These are phyloP conservation scores for Sordaria brevicollis DNA, from an alignment of 495 filamentous ascomycete genomes.

Conservation along the genomic window DNA sequence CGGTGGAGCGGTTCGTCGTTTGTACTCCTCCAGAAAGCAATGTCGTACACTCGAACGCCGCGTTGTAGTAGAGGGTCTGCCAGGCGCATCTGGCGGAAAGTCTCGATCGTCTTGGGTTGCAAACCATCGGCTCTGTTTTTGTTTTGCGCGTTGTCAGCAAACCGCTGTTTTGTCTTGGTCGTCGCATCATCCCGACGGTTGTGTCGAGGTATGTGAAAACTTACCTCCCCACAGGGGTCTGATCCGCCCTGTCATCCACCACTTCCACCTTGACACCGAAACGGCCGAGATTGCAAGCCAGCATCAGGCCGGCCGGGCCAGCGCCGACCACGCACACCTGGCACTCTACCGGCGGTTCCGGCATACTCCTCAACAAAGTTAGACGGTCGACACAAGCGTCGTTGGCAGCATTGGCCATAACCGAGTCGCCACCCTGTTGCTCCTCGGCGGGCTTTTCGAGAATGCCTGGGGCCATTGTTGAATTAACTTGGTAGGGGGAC, in stretches of 20 bases:
- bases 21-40: constrained; percentile 61
- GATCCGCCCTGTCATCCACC: constrained; percentile 52
- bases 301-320: constrained; percentile 60
- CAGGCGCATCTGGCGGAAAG: constrained; percentile 51
- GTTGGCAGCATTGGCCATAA: constrained; percentile 11
- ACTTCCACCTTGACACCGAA: constrained; percentile 51
- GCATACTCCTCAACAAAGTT: constrained; percentile 26
- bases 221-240: constrained; percentile 49
- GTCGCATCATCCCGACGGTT: background rate
- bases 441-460: constrained; percentile 19
- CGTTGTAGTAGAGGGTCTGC: constrained; percentile 50
- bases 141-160: background rate
- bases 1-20: constrained; percentile 41
- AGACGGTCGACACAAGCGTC: constrained; percentile 24
- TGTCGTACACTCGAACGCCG: constrained; percentile 58
- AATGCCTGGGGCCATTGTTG: constrained; percentile 18
- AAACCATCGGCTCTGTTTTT: constrained; percentile 50
- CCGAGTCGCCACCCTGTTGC: constrained; percentile 10
- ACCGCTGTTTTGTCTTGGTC: background rate
- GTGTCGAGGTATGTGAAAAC: constrained; percentile 2
- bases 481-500: background rate
- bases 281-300: constrained; percentile 57
- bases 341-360: constrained; percentile 24
- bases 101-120: constrained; percentile 46
- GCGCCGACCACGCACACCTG: constrained; percentile 60